Percentiles rank a stretch among this genome's conserved stretches.
Evolutionary conservation across 768 basidiomycete genomes (phyloP).

Genomic region (Mycena rebaudengoi): DNA sequence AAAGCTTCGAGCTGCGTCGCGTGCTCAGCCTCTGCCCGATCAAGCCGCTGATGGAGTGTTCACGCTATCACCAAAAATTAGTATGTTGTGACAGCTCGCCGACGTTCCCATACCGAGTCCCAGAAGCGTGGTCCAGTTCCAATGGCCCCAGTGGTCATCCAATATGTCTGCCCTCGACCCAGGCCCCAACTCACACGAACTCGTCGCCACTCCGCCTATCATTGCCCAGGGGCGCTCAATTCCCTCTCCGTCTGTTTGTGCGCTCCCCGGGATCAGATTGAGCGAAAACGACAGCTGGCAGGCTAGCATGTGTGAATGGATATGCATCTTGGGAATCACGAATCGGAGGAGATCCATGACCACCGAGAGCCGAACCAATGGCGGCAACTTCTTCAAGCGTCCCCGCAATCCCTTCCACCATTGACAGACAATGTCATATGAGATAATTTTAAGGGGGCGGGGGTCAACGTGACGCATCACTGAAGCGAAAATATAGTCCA

Average conservation of each 20-base stretch:
- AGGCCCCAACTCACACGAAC: constrained; percentile 48
- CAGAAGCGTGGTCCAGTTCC: constrained; percentile 37
- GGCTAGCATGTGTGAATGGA: constrained; percentile 30
- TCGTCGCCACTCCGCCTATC: constrained; percentile 34
- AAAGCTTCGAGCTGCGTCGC: neutral
- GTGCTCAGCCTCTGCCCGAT: neutral
- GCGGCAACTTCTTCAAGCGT: constrained; percentile 24
- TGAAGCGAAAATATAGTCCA: constrained; percentile 41
- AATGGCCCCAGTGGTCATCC: constrained; percentile 35
- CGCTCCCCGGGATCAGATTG: constrained; percentile 32
- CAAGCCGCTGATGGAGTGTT: neutral
- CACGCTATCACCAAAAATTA: no score
- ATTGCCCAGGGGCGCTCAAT: constrained; percentile 41
- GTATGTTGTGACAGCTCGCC: no score
- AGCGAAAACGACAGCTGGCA: constrained; percentile 36
- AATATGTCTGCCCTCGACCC: constrained; percentile 35
- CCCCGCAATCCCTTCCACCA: constrained; percentile 34
- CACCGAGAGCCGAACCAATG: constrained; percentile 8
- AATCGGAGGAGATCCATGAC: constrained; percentile 19
- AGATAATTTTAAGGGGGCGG: constrained; percentile 28
- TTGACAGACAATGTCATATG: constrained; percentile 45
- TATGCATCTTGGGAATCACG: constrained; percentile 41
- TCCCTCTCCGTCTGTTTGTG: constrained; percentile 44
- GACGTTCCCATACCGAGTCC: constrained; percentile 35
- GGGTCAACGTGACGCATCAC: constrained; percentile 26